These are phyloP conservation scores for Nowakowskiella sp. DNA, from an alignment of 192 early-diverging fungal genomes.

Conservation along the genomic window DNA sequence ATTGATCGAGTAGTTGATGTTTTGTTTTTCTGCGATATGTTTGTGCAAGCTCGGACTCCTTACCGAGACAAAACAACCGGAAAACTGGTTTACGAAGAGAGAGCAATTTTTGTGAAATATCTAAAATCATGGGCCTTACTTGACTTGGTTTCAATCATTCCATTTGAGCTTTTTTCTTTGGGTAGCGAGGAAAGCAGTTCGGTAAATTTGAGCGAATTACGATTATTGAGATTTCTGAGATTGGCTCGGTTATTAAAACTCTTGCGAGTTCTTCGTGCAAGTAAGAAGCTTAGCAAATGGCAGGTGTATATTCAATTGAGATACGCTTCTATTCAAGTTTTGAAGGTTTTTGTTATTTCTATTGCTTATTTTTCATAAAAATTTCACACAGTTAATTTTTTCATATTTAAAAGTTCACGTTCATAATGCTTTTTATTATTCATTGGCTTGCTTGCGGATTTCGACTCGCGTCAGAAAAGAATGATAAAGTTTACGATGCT, in stretches of 20 bases:
- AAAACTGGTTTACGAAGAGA: slow-evolving; percentile 25
- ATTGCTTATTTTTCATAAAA: slow-evolving; percentile 1
- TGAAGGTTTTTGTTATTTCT: slow-evolving; percentile 26
- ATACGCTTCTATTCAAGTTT: slow-evolving; percentile 30
- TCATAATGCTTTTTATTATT: slow-evolving; percentile 33
- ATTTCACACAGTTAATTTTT: slow-evolving; percentile 2
- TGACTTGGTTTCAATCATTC: slow-evolving; percentile 38
- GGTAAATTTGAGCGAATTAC: slow-evolving; percentile 16
- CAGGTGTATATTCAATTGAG: slow-evolving; percentile 32
- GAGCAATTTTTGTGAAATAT: slow-evolving; percentile 23
- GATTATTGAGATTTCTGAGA: slow-evolving; percentile 33
- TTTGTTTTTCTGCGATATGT: slow-evolving; percentile 42
- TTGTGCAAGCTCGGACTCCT: slow-evolving; percentile 40
- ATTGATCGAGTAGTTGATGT: slow-evolving; percentile 40
- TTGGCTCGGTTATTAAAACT: slow-evolving; percentile 38
- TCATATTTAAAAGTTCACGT: slow-evolving; percentile 16
- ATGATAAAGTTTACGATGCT: slow-evolving; percentile 23
- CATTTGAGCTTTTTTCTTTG: slow-evolving; percentile 32
- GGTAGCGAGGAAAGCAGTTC: neutral
- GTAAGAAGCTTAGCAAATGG: slow-evolving; percentile 39
- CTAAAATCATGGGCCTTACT: slow-evolving; percentile 33
- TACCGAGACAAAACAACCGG: slow-evolving; percentile 39
- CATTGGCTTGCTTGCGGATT: slow-evolving; percentile 47
- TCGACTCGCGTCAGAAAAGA: slow-evolving; percentile 26
- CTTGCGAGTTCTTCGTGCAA: slow-evolving; percentile 39